Evolutionary conservation across 2,329 filamentous ascomycete species (phyloP), one percentile per base, ranked within the genome.

Genomic region (Penicillium janthinellum): DNA sequence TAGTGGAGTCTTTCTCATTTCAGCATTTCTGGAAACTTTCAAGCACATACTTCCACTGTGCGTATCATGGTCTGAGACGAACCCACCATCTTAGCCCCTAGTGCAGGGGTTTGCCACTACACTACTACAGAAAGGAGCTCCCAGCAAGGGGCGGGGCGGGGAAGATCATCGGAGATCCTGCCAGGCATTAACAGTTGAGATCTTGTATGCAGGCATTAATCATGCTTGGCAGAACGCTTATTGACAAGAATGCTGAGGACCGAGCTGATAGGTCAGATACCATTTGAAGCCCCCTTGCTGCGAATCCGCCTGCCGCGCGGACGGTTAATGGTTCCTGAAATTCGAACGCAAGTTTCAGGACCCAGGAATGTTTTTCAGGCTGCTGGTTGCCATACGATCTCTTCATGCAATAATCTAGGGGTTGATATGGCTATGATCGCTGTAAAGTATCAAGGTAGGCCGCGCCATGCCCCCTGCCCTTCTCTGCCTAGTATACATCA

Each of bases 201-300:
- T 14, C 15, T 20, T 11, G 47, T 35, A 5, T 17, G 34, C 10
- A 12, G 14, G 10, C 31, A 31, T 35, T 35, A 28, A 35, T 49
- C 31, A 49, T 49, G 28, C 47, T 35, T 49, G n/a, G 31, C 15
- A 35, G n/a, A 49, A 49, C 15, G 12, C 31, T 49, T 49, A 49
- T n/a, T 47, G 14, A 15, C 2, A 49, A 20, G 47, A 49, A 49
- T 49, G 47, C 47, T 11, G 28, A 20, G n/a, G 31, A 14, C 28
- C 31, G 47, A 35, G 47, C 17, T 49, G n/a, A 49, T 49, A 49
- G 47, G 47, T 49, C n/a, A 49, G 47, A 49, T 49, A 49, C 47
- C 47, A 49, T 48, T 34, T n/a, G 8, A 34, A 17, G 45, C 25
- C 47, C 47, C 47, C 47, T 35, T 49, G 47, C 47, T 35, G 47